Percentiles rank a stretch among this genome's conserved stretches.
Evolutionary conservation across 345 rosid genomes (phyloP).

Genomic region (Rhodamnia argentea): DNA sequence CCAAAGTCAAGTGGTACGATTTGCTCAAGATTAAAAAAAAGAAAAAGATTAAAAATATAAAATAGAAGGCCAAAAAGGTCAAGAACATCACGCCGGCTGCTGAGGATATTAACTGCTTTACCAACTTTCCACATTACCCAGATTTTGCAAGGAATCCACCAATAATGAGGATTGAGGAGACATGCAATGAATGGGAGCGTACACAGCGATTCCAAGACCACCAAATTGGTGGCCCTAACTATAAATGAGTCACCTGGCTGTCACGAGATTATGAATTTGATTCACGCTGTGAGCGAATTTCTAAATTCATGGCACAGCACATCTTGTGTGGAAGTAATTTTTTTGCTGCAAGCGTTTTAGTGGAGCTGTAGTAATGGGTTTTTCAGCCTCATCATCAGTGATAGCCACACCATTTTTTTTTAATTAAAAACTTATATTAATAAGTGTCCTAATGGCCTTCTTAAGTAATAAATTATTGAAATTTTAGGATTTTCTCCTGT

Average conservation of each 20-base stretch:
- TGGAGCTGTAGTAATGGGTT: fast-evolving
- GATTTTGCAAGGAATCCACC: neutral
- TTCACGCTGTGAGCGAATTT: neutral
- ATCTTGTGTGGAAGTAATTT: neutral
- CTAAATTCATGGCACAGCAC: fast-evolving
- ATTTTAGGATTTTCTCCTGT: neutral
- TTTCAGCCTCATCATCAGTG: fast-evolving
- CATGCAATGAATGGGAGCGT: neutral
- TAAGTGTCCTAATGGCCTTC: neutral
- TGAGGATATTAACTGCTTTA: neutral
- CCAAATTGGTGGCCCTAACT: neutral
- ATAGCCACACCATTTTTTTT: neutral
- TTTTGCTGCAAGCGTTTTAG: neutral
- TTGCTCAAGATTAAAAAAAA: neutral
- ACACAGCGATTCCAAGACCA: neutral
- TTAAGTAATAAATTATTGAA: neutral
- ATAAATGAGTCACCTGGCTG: neutral
- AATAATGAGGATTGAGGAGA: neutral
- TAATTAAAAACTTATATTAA: neutral
- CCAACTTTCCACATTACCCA: neutral
- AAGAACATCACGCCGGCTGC: neutral
- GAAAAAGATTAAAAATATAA: neutral
- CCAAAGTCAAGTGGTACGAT: neutral
- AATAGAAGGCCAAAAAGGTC: neutral
- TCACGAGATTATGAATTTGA: neutral